A percentile compares a stretch with the other conserved stretches of the same genome.
phyloP scores from a whole-genome alignment of 2,329 filamentous ascomycete species.

The Penicillium polonicum region DNA sequence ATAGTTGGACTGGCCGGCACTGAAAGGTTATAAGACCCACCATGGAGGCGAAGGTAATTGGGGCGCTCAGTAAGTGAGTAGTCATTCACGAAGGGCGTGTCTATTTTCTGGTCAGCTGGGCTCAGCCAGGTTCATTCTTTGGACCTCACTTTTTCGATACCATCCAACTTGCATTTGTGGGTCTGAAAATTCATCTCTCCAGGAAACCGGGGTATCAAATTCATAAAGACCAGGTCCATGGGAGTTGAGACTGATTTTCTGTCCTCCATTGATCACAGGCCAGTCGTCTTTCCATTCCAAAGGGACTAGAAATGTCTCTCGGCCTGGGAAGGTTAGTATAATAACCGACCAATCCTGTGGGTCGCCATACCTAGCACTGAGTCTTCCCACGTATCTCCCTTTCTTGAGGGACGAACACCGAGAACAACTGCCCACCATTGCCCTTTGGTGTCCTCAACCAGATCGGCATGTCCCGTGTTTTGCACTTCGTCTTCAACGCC shows the following conservation, averaged over 20 bases:
- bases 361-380: constrained; percentile 43
- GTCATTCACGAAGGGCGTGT: constrained; percentile 50
- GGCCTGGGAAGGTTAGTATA: constrained; percentile 30
- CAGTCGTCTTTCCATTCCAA: constrained; percentile 54
- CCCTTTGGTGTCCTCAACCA: constrained; percentile 48
- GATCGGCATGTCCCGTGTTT: constrained; percentile 52
- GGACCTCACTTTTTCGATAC: constrained; percentile 43
- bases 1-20: constrained; percentile 54
- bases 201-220: constrained; percentile 17
- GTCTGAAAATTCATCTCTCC: constrained; percentile 39
- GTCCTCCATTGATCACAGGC: constrained; percentile 52
- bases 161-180: constrained; percentile 33
- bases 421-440: constrained; percentile 53
- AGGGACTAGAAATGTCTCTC: constrained; percentile 53
- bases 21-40: constrained; percentile 53
- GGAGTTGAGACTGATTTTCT: constrained; percentile 42
- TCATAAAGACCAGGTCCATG: constrained; percentile 24
- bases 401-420: constrained; percentile 44
- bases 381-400: constrained; percentile 33
- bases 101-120: constrained; percentile 25
- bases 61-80: constrained; percentile 50
- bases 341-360: neutral
- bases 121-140: neutral
- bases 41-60: constrained; percentile 50
- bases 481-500: constrained; percentile 51